phyloP scores from a whole-genome alignment of 805 yeast species.

The Wickerhamomyces chambardii region DNA sequence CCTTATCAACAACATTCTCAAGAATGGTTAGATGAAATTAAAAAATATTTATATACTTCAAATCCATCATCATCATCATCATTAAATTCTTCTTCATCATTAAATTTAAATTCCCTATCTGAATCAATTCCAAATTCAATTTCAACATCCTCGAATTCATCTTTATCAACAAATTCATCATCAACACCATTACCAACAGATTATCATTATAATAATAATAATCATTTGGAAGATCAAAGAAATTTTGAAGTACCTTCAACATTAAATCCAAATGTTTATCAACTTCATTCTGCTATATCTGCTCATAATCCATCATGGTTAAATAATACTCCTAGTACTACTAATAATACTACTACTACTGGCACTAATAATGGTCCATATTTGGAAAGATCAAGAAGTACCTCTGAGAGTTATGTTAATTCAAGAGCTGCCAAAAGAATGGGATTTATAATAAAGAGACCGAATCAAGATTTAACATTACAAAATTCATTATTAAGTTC shows the following conservation, averaged over 20 bases:
- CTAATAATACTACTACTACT: too few relatives aligned
- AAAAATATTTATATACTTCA: conserved; percentile 20
- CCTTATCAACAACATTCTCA: conserved; percentile 25
- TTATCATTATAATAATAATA: too few relatives aligned
- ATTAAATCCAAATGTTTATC: too few relatives aligned
- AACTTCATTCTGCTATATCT: too few relatives aligned
- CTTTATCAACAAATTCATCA: conserved; percentile 23
- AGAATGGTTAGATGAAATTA: conserved; percentile 37
- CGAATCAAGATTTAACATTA: conserved; percentile 12
- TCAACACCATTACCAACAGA: conserved; percentile 15
- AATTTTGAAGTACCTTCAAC: too few relatives aligned
- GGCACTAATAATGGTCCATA: neutral
- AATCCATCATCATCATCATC: neutral
- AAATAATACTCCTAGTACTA: too few relatives aligned
- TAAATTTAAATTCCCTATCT: conserved; percentile 1
- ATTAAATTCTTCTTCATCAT: neutral
- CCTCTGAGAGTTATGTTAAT: conserved; percentile 34
- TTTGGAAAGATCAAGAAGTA: conserved; percentile 22
- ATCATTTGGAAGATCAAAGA: too few relatives aligned
- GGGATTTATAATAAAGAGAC: conserved; percentile 55
- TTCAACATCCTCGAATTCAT: neutral
- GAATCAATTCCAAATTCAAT: neutral
- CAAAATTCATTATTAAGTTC: neutral
- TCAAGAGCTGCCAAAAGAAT: conserved; percentile 67
- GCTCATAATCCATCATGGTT: too few relatives aligned